Evolutionary conservation across 768 basidiomycete genomes (phyloP).

Genomic region (Sutorius australiensis): DNA sequence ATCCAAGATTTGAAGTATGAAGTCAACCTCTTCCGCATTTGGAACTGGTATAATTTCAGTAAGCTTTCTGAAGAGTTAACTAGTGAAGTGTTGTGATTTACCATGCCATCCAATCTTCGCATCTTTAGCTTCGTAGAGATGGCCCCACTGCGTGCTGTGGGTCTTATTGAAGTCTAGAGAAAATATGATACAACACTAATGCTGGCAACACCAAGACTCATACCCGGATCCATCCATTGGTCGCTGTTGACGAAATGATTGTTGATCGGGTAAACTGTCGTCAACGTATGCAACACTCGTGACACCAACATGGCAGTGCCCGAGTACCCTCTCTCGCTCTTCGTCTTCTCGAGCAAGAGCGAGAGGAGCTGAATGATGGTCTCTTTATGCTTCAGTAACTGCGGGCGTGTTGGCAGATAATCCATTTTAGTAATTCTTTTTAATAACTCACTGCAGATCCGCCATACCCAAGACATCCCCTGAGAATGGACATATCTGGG

Average conservation of each 20-base stretch:
- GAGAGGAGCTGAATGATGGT: constrained; percentile 60
- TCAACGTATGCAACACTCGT: constrained; percentile 70
- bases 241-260: constrained; percentile 76
- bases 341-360: constrained; percentile 72
- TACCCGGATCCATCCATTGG: constrained; percentile 77
- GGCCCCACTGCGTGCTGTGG: constrained; percentile 76
- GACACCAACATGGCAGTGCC: constrained; percentile 75
- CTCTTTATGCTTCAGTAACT: constrained; percentile 69
- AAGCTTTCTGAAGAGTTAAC: constrained; percentile 10
- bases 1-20: constrained; percentile 75
- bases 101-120: constrained; percentile 89
- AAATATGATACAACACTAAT: constrained; percentile 5
- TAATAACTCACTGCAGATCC: constrained; percentile 50
- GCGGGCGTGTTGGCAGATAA: constrained; percentile 4
- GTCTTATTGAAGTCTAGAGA: constrained; percentile 55
- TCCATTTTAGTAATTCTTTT: neutral
- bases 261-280: constrained; percentile 72
- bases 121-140: constrained; percentile 70
- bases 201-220: constrained; percentile 13
- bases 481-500: constrained; percentile 74
- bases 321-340: constrained; percentile 85
- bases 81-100: constrained; percentile 23
- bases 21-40: constrained; percentile 60
- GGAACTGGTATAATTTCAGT: constrained; percentile 36
- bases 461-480: constrained; percentile 77